Conservation (phyloP, 2,329 filamentous ascomycete species). For the Phialemonium atrogriseum region DNA sequence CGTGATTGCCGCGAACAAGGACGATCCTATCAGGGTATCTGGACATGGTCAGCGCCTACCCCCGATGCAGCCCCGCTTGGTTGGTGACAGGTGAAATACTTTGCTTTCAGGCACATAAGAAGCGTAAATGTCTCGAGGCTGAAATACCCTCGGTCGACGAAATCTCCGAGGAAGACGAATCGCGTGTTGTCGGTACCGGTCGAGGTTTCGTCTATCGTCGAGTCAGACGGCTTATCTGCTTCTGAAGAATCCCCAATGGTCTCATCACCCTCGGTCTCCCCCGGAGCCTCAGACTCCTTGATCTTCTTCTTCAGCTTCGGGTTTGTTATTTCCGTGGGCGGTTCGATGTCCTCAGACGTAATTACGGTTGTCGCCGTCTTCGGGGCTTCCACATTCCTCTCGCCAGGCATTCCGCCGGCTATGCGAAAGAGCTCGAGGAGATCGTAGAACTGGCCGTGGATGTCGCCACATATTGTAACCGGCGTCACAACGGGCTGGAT, state of each 20-base stretch:
- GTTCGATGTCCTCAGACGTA: constrained; percentile 85
- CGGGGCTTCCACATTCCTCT: constrained; percentile 61
- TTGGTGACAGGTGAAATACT: constrained; percentile 26
- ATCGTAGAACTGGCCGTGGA: constrained; percentile 98
- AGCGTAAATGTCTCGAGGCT: constrained; percentile 97
- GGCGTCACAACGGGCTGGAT: constrained; percentile 97
- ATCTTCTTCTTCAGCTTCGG: constrained; percentile 83
- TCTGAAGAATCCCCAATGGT: constrained; percentile 28
- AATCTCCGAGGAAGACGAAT: constrained; percentile 69
- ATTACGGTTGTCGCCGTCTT: constrained; percentile 66
- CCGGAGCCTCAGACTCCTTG: constrained; percentile 49
- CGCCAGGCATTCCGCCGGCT: constrained; percentile 91
- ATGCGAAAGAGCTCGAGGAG: constrained; percentile 94
- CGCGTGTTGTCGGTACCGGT: constrained; percentile 42
- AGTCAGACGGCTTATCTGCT: constrained; percentile 23
- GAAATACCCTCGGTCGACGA: constrained; percentile 95
- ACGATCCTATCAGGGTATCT: constrained; percentile 95
- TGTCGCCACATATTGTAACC: constrained; percentile 95
- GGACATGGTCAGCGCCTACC: constrained; percentile 21
- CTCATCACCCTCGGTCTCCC: constrained; percentile 36
- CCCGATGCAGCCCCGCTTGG: constrained; percentile 2
- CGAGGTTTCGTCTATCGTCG: constrained; percentile 24
- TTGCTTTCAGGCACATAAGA: constrained; percentile 85
- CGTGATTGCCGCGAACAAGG: constrained; percentile 94
- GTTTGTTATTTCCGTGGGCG: constrained; percentile 79